Evolutionary conservation across 768 basidiomycete genomes (phyloP).

Genomic region (Amanita phalloides): DNA sequence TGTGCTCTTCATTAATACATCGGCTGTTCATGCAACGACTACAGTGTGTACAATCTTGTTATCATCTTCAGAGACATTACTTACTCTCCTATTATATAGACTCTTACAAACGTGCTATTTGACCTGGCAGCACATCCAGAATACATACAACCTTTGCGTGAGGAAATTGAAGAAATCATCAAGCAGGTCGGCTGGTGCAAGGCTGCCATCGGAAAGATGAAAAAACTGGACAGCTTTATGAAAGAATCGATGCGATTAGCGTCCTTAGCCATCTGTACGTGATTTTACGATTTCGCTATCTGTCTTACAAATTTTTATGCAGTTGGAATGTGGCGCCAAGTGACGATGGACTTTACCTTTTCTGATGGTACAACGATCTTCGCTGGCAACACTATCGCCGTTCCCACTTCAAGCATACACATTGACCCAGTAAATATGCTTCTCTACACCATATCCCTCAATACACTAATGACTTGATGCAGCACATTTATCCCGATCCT

Average conservation of each 20-base stretch:
- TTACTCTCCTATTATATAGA: constrained; percentile 13
- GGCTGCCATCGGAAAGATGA: constrained; percentile 23
- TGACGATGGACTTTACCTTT: constrained; percentile 26
- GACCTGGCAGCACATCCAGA: constrained; percentile 24
- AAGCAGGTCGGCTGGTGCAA: constrained; percentile 26
- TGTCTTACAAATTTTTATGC: constrained; percentile 11
- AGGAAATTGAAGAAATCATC: constrained; percentile 30
- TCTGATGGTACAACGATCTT: constrained; percentile 18
- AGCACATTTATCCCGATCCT: constrained; percentile 22
- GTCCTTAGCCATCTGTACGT: constrained; percentile 14
- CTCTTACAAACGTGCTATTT: constrained; percentile 24
- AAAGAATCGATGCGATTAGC: constrained; percentile 25
- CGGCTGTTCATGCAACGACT: constrained; percentile 26
- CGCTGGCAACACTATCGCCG: constrained; percentile 13
- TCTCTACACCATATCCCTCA: neutral
- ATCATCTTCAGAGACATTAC: neutral
- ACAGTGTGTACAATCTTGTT: constrained; percentile 16
- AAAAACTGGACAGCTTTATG: constrained; percentile 35
- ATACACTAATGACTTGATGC: neutral
- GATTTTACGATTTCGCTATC: neutral
- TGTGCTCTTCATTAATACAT: constrained; percentile 29
- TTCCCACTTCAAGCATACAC: constrained; percentile 7
- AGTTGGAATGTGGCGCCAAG: constrained; percentile 20
- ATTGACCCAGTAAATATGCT: neutral
- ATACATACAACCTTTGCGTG: constrained; percentile 22